Percentiles rank a stretch among this genome's conserved stretches.
Evolutionary conservation across 1,139 yeast species (phyloP).

Genomic region (Wickerhamomyces sp.): DNA sequence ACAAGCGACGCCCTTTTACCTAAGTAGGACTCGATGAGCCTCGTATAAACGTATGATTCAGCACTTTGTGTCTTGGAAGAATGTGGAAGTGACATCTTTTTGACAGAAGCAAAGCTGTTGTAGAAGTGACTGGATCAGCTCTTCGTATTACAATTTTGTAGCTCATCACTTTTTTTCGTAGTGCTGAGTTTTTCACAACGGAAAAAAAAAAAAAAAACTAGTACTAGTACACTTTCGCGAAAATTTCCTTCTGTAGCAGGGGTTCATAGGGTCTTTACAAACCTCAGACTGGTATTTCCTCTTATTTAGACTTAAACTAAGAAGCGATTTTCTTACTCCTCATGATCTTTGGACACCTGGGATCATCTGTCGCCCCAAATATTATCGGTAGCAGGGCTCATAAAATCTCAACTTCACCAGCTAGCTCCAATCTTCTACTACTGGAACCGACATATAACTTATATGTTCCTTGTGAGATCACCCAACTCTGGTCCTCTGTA

Average conservation of each 20-base stretch:
- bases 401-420: conserved; percentile 22
- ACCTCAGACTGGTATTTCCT: background rate
- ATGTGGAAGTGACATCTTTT: conserved; percentile 8
- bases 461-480: conserved; percentile 54
- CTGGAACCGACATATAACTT: conserved; percentile 48
- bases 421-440: conserved; percentile 46
- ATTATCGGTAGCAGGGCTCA: background rate
- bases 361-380: background rate
- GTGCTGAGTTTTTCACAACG: background rate
- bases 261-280: background rate
- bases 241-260: background rate
- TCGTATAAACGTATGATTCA: conserved; percentile 50
- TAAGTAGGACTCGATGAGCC: conserved; percentile 47
- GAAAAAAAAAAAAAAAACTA: background rate
- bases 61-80: conserved; percentile 52
- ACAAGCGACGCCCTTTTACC: conserved; percentile 63
- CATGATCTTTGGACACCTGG: too few relatives aligned
- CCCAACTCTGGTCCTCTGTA: conserved; percentile 53
- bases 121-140: background rate
- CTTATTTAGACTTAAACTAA: background rate
- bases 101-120: background rate
- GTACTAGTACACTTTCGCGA: background rate
- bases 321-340: too few relatives aligned
- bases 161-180: background rate
- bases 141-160: background rate